Conservation (phyloP, 1,139 yeast genomes). For the Kodamaea alishanica region DNA sequence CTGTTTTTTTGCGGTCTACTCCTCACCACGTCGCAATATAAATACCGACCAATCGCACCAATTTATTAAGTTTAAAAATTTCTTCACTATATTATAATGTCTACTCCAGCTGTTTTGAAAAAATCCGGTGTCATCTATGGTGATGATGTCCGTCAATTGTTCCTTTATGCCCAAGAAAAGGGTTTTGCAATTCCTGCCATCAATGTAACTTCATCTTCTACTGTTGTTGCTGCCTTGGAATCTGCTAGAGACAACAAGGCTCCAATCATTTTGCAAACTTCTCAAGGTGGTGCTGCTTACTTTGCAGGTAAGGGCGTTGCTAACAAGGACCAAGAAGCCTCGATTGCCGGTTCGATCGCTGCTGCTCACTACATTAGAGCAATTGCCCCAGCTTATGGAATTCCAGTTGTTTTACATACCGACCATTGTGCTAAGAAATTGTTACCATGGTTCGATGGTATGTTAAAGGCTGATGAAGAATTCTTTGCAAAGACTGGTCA, state of each 20-base stretch:
- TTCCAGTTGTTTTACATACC: constrained; percentile 95
- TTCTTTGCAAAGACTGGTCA: constrained; percentile 82
- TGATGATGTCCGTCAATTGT: constrained; percentile 90
- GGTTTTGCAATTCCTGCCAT: constrained; percentile 98
- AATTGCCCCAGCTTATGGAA: constrained; percentile 92
- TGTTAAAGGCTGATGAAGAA: constrained; percentile 94
- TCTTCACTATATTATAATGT: constrained; percentile 30
- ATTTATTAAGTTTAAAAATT: not conserved
- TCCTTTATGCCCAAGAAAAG: constrained; percentile 89
- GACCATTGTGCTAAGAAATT: constrained; percentile 99
- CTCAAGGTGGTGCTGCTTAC: constrained; percentile 99
- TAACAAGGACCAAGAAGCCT: constrained; percentile 90
- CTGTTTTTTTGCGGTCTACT: constrained; percentile 2
- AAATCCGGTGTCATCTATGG: constrained; percentile 99
- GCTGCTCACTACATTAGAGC: constrained; percentile 98
- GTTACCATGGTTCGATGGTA: constrained; percentile 98
- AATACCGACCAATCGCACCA: not conserved
- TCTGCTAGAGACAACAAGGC: constrained; percentile 96
- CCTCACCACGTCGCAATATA: no score
- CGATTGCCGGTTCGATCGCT: constrained; percentile 93
- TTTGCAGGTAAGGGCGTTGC: constrained; percentile 99
- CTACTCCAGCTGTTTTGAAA: constrained; percentile 62
- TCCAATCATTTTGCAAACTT: constrained; percentile 95
- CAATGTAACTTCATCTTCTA: constrained; percentile 95
- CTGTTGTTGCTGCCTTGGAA: constrained; percentile 95